Evolutionary conservation across 2,329 filamentous ascomycete genomes (phyloP).

Genomic region (Nemania sp.): DNA sequence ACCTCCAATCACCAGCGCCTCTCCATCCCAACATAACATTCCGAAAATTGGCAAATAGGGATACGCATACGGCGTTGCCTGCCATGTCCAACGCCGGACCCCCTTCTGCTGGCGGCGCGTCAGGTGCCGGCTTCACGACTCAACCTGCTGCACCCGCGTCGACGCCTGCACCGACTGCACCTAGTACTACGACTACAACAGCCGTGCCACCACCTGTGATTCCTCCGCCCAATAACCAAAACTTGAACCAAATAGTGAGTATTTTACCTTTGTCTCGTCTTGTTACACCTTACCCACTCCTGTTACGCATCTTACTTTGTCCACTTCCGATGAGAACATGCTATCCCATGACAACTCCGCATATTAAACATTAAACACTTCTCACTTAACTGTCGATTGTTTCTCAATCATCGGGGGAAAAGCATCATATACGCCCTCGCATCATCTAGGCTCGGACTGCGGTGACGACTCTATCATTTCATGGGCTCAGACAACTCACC

Average conservation of each 20-base stretch:
- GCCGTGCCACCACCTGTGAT: conserved; percentile 50
- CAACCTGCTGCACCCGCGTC: conserved; percentile 38
- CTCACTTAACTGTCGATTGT: not conserved
- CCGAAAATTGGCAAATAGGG: not conserved
- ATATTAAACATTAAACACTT: not conserved
- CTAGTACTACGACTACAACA: conserved; percentile 29
- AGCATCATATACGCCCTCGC: not conserved
- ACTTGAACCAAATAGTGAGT: conserved; percentile 94
- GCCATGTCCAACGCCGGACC: conserved; percentile 45
- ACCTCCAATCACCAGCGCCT: not conserved
- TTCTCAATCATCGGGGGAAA: not conserved
- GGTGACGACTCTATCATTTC: not conserved
- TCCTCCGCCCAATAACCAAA: conserved; percentile 74
- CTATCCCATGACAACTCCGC: not conserved
- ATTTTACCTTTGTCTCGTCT: not conserved
- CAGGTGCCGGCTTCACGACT: conserved; percentile 44
- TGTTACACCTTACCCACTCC: not conserved
- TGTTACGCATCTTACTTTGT: conserved; percentile 38
- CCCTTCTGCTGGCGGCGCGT: conserved; percentile 42
- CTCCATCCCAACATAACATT: not conserved
- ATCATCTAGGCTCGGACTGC: not conserved
- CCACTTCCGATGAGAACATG: not conserved
- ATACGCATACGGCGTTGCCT: not conserved
- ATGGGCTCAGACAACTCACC: not conserved
- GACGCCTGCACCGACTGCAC: conserved; percentile 42